Conservation (phyloP, 1,284 basidiomycete species). For the Earliella scabrosa region DNA sequence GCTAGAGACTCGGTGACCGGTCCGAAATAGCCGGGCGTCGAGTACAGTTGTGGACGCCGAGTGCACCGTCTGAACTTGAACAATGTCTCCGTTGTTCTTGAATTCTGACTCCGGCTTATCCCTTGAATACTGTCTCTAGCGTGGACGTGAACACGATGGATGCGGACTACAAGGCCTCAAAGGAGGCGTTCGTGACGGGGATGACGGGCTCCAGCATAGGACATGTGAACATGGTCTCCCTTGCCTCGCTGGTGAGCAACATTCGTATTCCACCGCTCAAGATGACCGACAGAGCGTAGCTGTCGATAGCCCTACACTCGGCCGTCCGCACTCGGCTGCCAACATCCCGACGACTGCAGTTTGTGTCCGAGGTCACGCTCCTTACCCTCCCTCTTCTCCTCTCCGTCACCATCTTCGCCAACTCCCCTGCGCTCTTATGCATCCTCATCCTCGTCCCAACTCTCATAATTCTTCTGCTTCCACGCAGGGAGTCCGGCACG, state of each 20-base stretch:
- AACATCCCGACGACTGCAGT: conserved; percentile 40
- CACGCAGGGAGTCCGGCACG: conserved; percentile 47
- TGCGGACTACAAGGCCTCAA: conserved; percentile 75
- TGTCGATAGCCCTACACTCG: conserved; percentile 73
- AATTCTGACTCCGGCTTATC: too few species aligned
- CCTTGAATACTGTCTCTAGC: too few species aligned
- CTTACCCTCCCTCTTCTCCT: conserved; percentile 80
- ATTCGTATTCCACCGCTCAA: conserved; percentile 9
- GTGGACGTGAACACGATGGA: conserved; percentile 13
- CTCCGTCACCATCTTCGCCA: conserved; percentile 78
- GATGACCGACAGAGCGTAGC: conserved; percentile 47
- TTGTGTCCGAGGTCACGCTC: conserved; percentile 64
- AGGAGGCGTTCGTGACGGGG: conserved; percentile 88
- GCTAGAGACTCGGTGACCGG: too few species aligned
- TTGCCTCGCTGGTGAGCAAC: conserved; percentile 71
- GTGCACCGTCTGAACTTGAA: too few species aligned
- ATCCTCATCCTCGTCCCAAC: conserved; percentile 51
- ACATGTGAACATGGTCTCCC: conserved; percentile 77
- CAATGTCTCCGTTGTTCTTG: too few species aligned
- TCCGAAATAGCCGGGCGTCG: too few species aligned
- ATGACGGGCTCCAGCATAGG: conserved; percentile 77
- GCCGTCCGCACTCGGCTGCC: conserved; percentile 53
- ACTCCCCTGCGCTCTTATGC: conserved; percentile 58
- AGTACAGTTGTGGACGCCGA: too few species aligned
- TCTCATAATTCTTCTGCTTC: conserved; percentile 46